A percentile compares a stretch with the other conserved stretches of the same genome.
phyloP scores from a whole-genome alignment of 1,284 basidiomycete species.

The Ganoderma resinaceum region DNA sequence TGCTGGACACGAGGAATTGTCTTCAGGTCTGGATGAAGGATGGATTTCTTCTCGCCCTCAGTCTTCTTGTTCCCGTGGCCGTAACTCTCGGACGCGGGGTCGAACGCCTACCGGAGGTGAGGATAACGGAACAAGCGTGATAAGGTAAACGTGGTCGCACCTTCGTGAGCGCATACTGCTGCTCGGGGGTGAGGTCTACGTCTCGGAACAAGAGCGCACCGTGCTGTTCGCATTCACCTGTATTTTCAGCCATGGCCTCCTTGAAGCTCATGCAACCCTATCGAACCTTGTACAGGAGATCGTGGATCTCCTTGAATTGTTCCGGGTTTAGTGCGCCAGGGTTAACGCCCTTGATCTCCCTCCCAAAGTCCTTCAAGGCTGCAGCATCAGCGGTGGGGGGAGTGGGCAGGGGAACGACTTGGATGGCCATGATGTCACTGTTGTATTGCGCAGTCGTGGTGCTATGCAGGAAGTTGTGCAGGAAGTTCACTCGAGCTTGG shows the following conservation, averaged over 20 bases:
- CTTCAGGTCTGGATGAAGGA: conserved; percentile 86
- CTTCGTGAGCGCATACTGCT: conserved; percentile 86
- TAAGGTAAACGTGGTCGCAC: conserved; percentile 42
- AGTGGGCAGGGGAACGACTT: conserved; percentile 49
- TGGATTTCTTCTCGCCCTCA: conserved; percentile 71
- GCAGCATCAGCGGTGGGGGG: conserved; percentile 55
- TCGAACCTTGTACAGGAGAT: conserved; percentile 59
- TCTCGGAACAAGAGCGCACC: conserved; percentile 79
- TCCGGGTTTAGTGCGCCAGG: conserved; percentile 51
- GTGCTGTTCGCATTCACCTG: conserved; percentile 53
- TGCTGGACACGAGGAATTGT: conserved; percentile 87
- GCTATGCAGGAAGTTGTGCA: conserved; percentile 15
- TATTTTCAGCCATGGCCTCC: conserved; percentile 11
- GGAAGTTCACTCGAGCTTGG: conserved; percentile 6
- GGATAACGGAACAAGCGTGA: neutral
- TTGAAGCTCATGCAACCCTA: neutral
- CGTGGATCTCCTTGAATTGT: conserved; percentile 56
- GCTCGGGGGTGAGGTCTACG: conserved; percentile 74
- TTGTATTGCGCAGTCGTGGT: neutral
- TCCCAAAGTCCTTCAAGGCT: conserved; percentile 58
- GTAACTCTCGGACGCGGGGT: conserved; percentile 75
- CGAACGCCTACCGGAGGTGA: conserved; percentile 61
- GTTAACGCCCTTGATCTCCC: conserved; percentile 58
- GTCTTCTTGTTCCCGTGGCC: conserved; percentile 90
- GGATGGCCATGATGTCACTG: conserved; percentile 47